A percentile compares a stretch with the other conserved stretches of the same genome.
These are phyloP conservation scores for Penicillium sp. DNA, from an alignment of 2,329 filamentous ascomycete genomes.

Conservation along the genomic window DNA sequence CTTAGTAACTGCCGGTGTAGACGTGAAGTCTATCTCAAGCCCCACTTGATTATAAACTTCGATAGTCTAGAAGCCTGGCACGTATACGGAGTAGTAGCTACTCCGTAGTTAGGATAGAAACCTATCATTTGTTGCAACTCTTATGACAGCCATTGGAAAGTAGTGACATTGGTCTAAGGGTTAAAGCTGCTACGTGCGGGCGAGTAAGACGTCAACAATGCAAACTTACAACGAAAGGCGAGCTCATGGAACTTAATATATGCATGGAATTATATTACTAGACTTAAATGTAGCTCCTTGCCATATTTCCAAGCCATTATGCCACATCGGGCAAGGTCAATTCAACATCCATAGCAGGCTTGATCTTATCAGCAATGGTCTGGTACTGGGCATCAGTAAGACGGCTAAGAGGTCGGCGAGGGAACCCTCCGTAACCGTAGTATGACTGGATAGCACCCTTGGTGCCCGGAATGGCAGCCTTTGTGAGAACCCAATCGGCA, in stretches of 20 bases:
- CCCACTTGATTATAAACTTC: too few species aligned
- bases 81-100: too few species aligned
- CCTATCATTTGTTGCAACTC: too few species aligned
- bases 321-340: slow-evolving; percentile 34
- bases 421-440: slow-evolving; percentile 79
- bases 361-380: slow-evolving; percentile 33
- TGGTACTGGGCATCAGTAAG: slow-evolving; percentile 30
- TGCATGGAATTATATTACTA: slow-evolving; percentile 1
- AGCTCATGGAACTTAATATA: not conserved
- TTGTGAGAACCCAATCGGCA: slow-evolving; percentile 82
- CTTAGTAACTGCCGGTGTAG: too few species aligned
- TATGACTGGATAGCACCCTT: slow-evolving; percentile 81
- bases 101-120: too few species aligned
- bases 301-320: slow-evolving; percentile 12
- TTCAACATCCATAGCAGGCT: slow-evolving; percentile 36
- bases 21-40: too few species aligned
- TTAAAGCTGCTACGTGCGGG: not conserved
- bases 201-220: not conserved
- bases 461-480: slow-evolving; percentile 78
- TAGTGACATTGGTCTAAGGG: not conserved
- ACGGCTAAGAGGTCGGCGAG: slow-evolving; percentile 58
- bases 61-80: too few species aligned
- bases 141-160: not conserved
- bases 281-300: not conserved
- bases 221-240: not conserved